These are phyloP conservation scores for Glycine soja DNA, from an alignment of 306 rosid genomes.

Conservation along the genomic window DNA sequence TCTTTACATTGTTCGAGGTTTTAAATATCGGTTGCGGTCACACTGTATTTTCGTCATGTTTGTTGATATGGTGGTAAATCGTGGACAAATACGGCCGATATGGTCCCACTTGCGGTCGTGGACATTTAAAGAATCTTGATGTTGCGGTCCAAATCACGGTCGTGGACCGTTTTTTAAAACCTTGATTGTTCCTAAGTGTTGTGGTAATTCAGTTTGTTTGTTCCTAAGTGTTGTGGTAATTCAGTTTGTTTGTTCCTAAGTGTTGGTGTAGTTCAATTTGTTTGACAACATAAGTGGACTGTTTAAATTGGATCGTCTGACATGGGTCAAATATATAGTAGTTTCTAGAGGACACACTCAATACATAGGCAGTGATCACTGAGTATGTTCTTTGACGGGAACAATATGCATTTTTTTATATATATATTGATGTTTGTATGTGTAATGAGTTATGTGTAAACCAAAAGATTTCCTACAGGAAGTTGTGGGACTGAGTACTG, in stretches of 20 bases:
- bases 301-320: not conserved
- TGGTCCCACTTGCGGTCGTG: no score
- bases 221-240: not conserved
- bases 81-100: no score
- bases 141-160: no score
- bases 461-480: not conserved
- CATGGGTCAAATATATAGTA: no score
- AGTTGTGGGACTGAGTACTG: constrained; percentile 15
- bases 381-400: not conserved
- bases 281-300: not conserved
- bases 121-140: no score
- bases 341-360: not conserved
- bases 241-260: not conserved
- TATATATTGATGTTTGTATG: no score
- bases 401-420: not conserved
- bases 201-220: not conserved
- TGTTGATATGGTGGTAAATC: no score
- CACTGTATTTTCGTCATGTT: no score
- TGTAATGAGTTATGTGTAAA: constrained; percentile 12
- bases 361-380: not conserved
- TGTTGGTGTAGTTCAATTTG: not conserved
- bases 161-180: no score
- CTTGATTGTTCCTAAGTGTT: no score
- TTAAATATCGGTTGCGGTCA: no score
- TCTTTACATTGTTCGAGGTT: not conserved